Base-by-base conservation (phyloP, 345 rosid genomes). In the Populus tremula region DNA sequence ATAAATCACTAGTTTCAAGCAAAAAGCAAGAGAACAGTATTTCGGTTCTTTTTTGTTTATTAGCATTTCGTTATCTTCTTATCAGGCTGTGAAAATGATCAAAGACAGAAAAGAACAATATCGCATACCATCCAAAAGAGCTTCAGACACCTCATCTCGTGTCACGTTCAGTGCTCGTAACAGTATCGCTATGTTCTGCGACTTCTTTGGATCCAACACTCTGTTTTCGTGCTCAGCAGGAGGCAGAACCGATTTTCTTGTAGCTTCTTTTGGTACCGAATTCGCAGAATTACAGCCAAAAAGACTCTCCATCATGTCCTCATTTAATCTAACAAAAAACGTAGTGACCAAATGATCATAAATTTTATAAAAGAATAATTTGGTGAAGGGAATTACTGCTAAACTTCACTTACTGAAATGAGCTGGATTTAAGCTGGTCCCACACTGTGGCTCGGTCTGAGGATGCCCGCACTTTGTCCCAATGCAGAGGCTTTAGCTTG, bases 381-480 rank as follows among this genome's bases (percentile, higher is more conserved):
- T 79, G 8, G 39, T 66, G 17, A 31, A 5, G 69, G 29, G 13
- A 6, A 21, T 8, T 8, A 27, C 35, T 69, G 16, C 50, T 31
- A 33, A 71, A 11, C 50, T 69, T 36, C 50, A 88, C 99, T 84
- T 82, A 96, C 99, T 91, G 99, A 85, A 96, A 96, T 35, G 99
- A 96, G 84, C 98, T 92, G 54, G 98, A 92, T 81, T 89, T 92
- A 53, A 95, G 89, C 85, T 93, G 98, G 87, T 95, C 99, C 99
- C 99, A 95, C 79, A 95, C 99, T 13, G 99, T 95, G 81, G 97
- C 99, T 83, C 98, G 85, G 77, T 92, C 97, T 14, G 99, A 95
- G 81, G 96, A 90, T 21, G 99, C 99, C 50, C 94, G 85, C 47
- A 96, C 99, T 88, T 96, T 96, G 89, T 96, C 99, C 99, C 99